phyloP scores from a whole-genome alignment of 805 yeast genomes.

The Saccharomyces cerevisiae region DNA sequence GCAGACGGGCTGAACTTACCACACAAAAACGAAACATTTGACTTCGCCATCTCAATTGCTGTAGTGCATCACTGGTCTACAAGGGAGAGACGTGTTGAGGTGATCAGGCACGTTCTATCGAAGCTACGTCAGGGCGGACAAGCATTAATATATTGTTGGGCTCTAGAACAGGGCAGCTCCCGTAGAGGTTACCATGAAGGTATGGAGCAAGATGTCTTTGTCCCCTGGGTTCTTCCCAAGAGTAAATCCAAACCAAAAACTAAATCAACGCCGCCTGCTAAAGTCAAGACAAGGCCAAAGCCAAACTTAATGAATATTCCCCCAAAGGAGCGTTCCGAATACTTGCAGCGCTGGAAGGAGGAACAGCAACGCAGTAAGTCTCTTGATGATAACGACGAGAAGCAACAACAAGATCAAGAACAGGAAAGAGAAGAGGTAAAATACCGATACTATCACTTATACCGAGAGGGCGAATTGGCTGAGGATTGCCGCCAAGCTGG shows the following conservation, averaged over 20 bases:
- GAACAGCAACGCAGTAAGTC: conserved; percentile 11
- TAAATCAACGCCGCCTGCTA: conserved; percentile 12
- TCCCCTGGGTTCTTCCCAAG: conserved; percentile 84
- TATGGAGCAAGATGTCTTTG: conserved; percentile 86
- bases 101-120: conserved; percentile 60
- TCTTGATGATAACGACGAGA: conserved; percentile 18
- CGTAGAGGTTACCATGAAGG: conserved; percentile 88
- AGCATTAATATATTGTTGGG: conserved; percentile 90
- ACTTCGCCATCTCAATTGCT: conserved; percentile 91
- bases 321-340: conserved; percentile 22
- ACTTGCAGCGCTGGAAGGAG: conserved; percentile 21
- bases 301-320: conserved; percentile 25
- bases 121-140: conserved; percentile 53
- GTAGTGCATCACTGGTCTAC: conserved; percentile 96
- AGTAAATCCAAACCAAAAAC: conserved; percentile 30
- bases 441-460: conserved; percentile 83
- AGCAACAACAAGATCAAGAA: conserved; percentile 21
- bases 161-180: conserved; percentile 80
- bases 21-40: conserved; percentile 40
- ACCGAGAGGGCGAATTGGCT: conserved; percentile 73
- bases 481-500: conserved; percentile 68
- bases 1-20: conserved; percentile 75
- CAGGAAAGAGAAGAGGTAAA: conserved; percentile 41
- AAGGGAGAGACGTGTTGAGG: conserved; percentile 64
- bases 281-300: conserved; percentile 10